These are phyloP conservation scores for Ormosia semicastrata DNA, from an alignment of 306 rosid genomes.

Conservation along the genomic window DNA sequence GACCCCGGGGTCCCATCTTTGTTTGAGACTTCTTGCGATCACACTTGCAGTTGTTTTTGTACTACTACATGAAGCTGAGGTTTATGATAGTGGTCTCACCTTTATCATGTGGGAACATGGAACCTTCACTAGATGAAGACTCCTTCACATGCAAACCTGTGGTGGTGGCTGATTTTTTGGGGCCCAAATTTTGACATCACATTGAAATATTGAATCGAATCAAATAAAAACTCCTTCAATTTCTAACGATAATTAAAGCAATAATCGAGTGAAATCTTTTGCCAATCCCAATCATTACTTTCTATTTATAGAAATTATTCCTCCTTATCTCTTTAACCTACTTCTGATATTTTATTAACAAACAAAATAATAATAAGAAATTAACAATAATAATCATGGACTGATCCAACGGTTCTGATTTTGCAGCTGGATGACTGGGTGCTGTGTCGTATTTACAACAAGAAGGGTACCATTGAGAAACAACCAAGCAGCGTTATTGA, in stretches of 20 bases:
- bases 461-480: slow-evolving; percentile 70
- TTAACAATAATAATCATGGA: neutral
- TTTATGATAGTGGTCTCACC: neutral
- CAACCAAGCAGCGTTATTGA: slow-evolving; percentile 11
- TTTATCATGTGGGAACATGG: neutral
- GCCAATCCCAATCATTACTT: neutral
- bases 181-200: neutral
- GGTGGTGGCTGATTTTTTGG: neutral
- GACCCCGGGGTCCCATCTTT: neutral
- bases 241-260: neutral
- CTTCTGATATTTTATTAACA: neutral
- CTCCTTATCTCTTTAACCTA: slow-evolving; percentile 26
- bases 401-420: slow-evolving; percentile 40
- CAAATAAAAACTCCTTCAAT: too few relatives aligned
- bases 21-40: neutral
- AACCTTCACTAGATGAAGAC: neutral
- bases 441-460: slow-evolving; percentile 92
- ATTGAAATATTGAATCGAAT: neutral
- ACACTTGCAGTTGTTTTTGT: neutral
- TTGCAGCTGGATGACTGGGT: slow-evolving; percentile 98
- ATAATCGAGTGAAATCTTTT: neutral
- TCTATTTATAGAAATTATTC: slow-evolving; percentile 35
- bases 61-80: neutral
- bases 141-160: neutral
- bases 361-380: neutral